Percentiles rank a stretch among this genome's conserved stretches.
Evolutionary conservation across 2,329 filamentous ascomycete species (phyloP).

Genomic region (Aureobasidium melanogenum): DNA sequence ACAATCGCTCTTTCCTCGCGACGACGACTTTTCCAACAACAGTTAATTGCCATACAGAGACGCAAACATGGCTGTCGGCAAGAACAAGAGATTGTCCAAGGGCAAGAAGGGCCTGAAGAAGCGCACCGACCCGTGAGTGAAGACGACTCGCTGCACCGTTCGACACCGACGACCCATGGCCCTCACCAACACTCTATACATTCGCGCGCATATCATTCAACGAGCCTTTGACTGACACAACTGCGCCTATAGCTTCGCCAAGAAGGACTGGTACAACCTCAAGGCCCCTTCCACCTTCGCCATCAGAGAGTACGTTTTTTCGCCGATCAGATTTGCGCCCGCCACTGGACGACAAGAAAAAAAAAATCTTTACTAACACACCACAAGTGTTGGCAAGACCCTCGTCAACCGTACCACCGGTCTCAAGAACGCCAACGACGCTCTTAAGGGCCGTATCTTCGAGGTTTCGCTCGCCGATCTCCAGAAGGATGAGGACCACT

Average conservation of each 20-base stretch:
- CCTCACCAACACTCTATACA: neutral
- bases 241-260: constrained; percentile 25
- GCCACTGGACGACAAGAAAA: constrained; percentile 5
- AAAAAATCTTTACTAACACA: constrained; percentile 24
- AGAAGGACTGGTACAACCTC: constrained; percentile 98
- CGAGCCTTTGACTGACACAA: constrained; percentile 5
- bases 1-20: neutral
- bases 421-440: constrained; percentile 99
- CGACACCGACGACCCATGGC: constrained; percentile 36
- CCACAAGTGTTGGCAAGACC: constrained; percentile 76
- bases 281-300: constrained; percentile 97
- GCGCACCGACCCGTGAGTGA: constrained; percentile 67
- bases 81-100: constrained; percentile 99
- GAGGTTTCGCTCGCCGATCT: constrained; percentile 98
- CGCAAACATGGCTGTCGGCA: constrained; percentile 64
- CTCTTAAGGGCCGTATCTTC: constrained; percentile 96
- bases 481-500: constrained; percentile 99
- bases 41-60: constrained; percentile 1
- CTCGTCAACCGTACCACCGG: constrained; percentile 98
- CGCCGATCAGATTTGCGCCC: constrained; percentile 11
- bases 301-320: constrained; percentile 68
- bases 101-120: constrained; percentile 99
- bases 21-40: constrained; percentile 5
- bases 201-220: neutral
- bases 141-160: constrained; percentile 46